These are phyloP conservation scores for Ophiostoma novo-ulmi DNA, from an alignment of 2,329 filamentous ascomycete species.

Conservation along the genomic window DNA sequence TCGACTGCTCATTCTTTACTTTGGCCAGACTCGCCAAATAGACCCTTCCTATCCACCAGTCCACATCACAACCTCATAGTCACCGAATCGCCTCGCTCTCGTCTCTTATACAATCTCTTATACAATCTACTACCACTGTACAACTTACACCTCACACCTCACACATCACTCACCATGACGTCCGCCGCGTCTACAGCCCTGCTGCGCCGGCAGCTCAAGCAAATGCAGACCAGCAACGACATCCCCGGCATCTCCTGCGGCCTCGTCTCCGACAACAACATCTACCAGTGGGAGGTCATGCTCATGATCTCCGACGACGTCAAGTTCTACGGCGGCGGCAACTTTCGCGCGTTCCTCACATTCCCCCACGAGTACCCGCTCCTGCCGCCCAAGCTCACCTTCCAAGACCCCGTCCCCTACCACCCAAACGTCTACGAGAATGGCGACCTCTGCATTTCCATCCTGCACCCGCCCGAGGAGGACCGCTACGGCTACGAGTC, in stretches of 20 bases:
- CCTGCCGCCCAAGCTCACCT: constrained; percentile 81
- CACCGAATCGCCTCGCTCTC: not conserved
- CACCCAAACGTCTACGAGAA: constrained; percentile 90
- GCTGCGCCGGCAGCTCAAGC: constrained; percentile 79
- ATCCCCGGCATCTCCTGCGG: constrained; percentile 93
- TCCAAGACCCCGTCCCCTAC: constrained; percentile 76
- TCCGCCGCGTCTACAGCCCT: constrained; percentile 46
- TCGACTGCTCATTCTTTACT: not conserved
- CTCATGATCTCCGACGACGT: constrained; percentile 95
- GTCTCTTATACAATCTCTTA: too few species aligned
- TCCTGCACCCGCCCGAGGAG: constrained; percentile 90
- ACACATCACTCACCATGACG: constrained; percentile 19
- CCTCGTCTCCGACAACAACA: constrained; percentile 74
- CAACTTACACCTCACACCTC: not conserved
- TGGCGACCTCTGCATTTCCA: constrained; percentile 92
- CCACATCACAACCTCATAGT: not conserved
- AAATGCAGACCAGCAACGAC: constrained; percentile 88
- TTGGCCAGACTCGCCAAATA: not conserved
- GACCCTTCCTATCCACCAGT: not conserved
- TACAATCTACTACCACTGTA: not conserved
- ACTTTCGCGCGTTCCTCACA: constrained; percentile 77
- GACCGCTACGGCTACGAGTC: constrained; percentile 92
- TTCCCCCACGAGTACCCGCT: constrained; percentile 86
- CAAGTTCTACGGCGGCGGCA: constrained; percentile 88
- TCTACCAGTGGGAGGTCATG: constrained; percentile 99